Evolutionary conservation across 2,329 filamentous ascomycete species (phyloP), one percentile per base, ranked within the genome.

Genomic region (Aureobasidium sp.): DNA sequence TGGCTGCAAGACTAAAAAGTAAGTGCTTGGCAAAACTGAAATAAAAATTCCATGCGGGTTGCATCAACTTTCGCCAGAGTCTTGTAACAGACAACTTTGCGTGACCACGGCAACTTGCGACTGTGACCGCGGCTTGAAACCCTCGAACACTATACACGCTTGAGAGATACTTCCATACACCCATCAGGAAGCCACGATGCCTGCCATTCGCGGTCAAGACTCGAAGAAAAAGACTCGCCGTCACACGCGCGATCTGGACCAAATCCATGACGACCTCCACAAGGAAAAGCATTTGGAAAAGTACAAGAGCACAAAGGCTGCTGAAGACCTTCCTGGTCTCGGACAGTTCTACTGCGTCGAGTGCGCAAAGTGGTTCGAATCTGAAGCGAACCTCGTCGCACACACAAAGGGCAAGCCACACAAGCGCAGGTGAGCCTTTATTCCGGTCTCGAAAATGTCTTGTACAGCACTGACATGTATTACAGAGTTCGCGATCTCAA

Each of bases 311-410:
- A 84, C 86, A 47, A 95, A 96, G 72, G 85, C 88, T 6, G 77
- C 83, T 27, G 93, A 97, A 72, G 94, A 97, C 70, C 81, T 97
- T 39, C 94, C 94, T 3, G 93, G 86, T 0, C 80, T 97, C 53
- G 94, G 94, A 30, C 82, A 85, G 68, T 87, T 87, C 73, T 97
- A 97, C 76, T 99, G 94, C 75, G 81, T 88, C 16, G 89, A 96
- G 75, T 99, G 94, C 75, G 88, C 94, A 65, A 97, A 96, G 78
- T 97, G 90, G 88, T 97, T 95, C 74, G 93, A 97, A 74, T 88
- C 86, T 54, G 89, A 94, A 67, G 75, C 83, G 68, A 95, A 90
- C 68, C 78, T 96, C 62, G 79, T 82, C 39, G 81, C 84, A 32
- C 94, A 99, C 76, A 81, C 81, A 62, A 90, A 88, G 74, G 91